phyloP scores from a whole-genome alignment of 2,329 filamentous ascomycete genomes.

The Rutstroemia sp. region DNA sequence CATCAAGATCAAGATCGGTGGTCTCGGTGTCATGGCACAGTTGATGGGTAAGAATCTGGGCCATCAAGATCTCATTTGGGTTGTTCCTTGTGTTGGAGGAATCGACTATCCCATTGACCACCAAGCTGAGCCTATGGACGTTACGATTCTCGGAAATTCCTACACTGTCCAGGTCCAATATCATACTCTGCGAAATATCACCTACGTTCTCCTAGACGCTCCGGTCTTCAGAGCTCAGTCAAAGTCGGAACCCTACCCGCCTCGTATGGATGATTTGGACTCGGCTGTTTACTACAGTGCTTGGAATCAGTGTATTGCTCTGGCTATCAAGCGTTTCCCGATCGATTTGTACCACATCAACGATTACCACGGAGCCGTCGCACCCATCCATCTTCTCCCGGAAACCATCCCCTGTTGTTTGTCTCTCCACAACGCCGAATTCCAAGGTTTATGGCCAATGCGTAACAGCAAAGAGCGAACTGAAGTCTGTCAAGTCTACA shows the following conservation, averaged over 20 bases:
- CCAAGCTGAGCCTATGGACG: conserved; percentile 51
- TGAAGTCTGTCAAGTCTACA: conserved; percentile 59
- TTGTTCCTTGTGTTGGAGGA: conserved; percentile 55
- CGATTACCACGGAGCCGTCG: conserved; percentile 56
- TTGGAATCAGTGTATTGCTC: conserved; percentile 64
- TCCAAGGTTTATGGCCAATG: conserved; percentile 64
- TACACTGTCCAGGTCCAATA: conserved; percentile 59
- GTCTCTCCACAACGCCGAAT: conserved; percentile 62
- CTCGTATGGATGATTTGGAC: conserved; percentile 63
- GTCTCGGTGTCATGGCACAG: conserved; percentile 63
- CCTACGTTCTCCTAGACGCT: conserved; percentile 55
- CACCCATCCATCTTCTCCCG: conserved; percentile 58
- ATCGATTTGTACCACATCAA: conserved; percentile 61
- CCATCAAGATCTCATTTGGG: conserved; percentile 59
- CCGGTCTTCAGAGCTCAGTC: conserved; percentile 56
- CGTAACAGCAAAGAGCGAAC: conserved; percentile 51
- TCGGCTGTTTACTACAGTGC: conserved; percentile 62
- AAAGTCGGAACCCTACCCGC: conserved; percentile 55
- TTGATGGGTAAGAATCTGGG: conserved; percentile 55
- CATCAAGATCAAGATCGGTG: conserved; percentile 66
- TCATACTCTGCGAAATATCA: conserved; percentile 57
- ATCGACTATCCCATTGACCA: conserved; percentile 56
- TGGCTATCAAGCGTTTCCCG: conserved; percentile 53
- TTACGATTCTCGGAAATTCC: conserved; percentile 51
- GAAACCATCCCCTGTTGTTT: conserved; percentile 51